Conservation (phyloP, 139 green algal genomes). For the Closterium sp. region DNA sequence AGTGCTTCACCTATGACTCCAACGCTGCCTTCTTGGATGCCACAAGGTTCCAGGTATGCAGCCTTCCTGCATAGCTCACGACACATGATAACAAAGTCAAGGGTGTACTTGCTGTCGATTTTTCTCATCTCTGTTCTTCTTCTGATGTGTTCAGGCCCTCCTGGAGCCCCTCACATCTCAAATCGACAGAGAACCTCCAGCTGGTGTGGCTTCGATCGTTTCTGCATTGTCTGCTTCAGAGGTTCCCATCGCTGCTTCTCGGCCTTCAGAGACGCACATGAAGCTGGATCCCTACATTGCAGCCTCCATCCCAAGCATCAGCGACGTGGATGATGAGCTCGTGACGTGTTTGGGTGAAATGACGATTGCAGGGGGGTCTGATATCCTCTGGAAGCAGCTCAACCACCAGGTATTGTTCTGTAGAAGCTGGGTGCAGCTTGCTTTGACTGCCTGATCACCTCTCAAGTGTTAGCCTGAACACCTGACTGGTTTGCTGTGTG, state of each 20-base stretch:
- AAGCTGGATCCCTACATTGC: constrained; percentile 5
- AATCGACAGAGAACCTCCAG: constrained; percentile 43
- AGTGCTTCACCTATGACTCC: constrained; percentile 78
- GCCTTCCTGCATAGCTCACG: background rate
- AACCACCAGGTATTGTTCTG: constrained; percentile 59
- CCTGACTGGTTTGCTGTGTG: background rate
- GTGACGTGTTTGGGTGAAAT: constrained; percentile 62
- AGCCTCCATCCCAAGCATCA: background rate
- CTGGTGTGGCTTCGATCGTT: background rate
- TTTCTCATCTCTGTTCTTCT: background rate
- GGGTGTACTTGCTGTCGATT: background rate
- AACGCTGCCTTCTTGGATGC: constrained; percentile 67
- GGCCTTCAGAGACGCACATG: background rate
- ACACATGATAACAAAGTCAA: background rate
- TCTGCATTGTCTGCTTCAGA: background rate
- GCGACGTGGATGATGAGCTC: constrained; percentile 52
- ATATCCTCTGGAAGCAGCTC: constrained; percentile 80
- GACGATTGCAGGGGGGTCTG: constrained; percentile 68
- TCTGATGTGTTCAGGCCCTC: constrained; percentile 7
- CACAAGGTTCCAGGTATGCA: constrained; percentile 59
- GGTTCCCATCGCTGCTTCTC: background rate
- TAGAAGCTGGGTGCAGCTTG: background rate
- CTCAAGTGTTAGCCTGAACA: background rate
- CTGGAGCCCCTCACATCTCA: constrained; percentile 60
- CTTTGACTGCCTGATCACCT: background rate